phyloP scores from a whole-genome alignment of 495 filamentous ascomycete species.

The Letharia lupina region DNA sequence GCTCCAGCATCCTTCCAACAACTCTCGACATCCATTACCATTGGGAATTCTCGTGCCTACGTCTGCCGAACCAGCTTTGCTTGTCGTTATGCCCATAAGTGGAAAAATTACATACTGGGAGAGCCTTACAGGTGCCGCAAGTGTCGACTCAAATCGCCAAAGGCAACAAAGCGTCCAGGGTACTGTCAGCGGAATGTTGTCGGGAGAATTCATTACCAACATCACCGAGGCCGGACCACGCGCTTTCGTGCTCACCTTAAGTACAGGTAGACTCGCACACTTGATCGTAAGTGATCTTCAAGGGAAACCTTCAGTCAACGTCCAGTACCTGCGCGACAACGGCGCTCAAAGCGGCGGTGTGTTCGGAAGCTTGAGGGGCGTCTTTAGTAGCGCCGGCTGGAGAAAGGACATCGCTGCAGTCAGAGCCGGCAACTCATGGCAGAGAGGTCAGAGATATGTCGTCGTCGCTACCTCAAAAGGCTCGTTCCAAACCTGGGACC shows the following conservation, averaged over 20 bases:
- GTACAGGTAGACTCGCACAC: conserved; percentile 75
- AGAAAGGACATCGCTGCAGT: conserved; percentile 72
- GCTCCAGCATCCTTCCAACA: conserved; percentile 62
- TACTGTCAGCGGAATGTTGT: conserved; percentile 58
- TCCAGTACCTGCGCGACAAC: conserved; percentile 60
- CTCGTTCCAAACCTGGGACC: conserved; percentile 72
- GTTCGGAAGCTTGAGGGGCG: conserved; percentile 68
- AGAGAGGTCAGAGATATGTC: conserved; percentile 76
- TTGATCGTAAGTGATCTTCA: conserved; percentile 75
- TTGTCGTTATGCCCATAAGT: conserved; percentile 71
- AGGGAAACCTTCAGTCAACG: conserved; percentile 69
- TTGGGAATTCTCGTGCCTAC: conserved; percentile 74
- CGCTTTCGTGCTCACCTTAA: conserved; percentile 76
- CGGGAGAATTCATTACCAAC: conserved; percentile 67
- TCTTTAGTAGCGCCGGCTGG: conserved; percentile 53
- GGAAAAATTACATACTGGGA: conserved; percentile 94
- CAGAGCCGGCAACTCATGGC: conserved; percentile 54
- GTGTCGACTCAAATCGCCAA: conserved; percentile 64
- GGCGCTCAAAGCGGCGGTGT: conserved; percentile 47
- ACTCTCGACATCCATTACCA: conserved; percentile 57
- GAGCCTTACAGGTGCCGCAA: conserved; percentile 73
- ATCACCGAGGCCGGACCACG: conserved; percentile 76
- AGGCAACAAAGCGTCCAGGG: conserved; percentile 71
- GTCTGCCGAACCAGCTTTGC: conserved; percentile 68
- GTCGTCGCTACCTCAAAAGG: conserved; percentile 68